Base-by-base conservation (phyloP, 768 basidiomycete genomes). In the Boletellus sp. region DNA sequence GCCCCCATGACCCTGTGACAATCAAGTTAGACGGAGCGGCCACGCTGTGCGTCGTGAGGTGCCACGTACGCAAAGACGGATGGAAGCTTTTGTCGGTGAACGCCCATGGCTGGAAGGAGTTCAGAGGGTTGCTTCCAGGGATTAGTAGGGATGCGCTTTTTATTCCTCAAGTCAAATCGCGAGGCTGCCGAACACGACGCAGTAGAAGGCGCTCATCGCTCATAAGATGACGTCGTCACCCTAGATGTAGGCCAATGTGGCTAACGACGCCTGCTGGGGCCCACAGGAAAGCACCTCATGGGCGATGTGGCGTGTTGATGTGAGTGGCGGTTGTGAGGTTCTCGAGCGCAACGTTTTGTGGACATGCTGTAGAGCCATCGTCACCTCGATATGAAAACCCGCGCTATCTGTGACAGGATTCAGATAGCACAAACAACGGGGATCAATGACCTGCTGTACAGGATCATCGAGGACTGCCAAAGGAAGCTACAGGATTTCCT, bases 1-100 rank as follows among this genome's bases (percentile, higher is more conserved):
- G 45, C 45, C 7, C 51, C 51, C 51, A 52, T 52, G 17, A 52
- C 46, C 22, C 51, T 52, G 17, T 17, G 17, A 19, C 26, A n/a
- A 5, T 17, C 1, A 20, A 8, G 32, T 52, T 20, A 44, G 31
- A 6, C 28, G n/a, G 22, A 39, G 31, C 24, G 16, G 20, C 20
- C n/a, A 20, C 13, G 6, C 34, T n/a, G 32, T 19, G 9, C 15
- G 42, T 32, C 11, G 37, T 23, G 15, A 33, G 17, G 8, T n/a
- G 28, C 3, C 37, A 47, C 51, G 36, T 35, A 52, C 51, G 51
- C 51, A 39, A 47, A 47, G 28, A 52, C 23, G 2, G 17, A 15
- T 3, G 23, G n/a, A 0, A 41, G 34, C 15, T 16, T 42, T 6
- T 42, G 40, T 37, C 19, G 45, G 24, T 13, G 22, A 6, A 11